Conservation (phyloP, 1,139 yeast genomes). For the Zygoascus meyerae region DNA sequence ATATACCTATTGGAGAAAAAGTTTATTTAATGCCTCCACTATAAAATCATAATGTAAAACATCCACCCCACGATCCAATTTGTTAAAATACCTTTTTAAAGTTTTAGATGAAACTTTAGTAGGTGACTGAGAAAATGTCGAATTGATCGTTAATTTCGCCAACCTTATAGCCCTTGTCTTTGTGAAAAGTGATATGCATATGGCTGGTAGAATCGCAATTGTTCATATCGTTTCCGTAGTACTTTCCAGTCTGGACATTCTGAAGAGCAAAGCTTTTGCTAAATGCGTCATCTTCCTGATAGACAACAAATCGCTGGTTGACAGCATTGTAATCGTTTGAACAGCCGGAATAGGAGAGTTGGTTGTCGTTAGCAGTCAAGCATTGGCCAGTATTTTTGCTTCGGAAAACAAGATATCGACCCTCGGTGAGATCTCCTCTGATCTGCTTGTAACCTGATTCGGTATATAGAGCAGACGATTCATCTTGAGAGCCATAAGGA, state of each 20-base stretch:
- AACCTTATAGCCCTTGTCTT: slow-evolving; percentile 17
- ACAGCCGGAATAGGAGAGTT: slow-evolving; percentile 1
- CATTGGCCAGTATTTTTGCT: not conserved
- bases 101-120: not conserved
- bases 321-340: slow-evolving; percentile 10
- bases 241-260: slow-evolving; percentile 11
- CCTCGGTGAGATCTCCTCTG: slow-evolving; percentile 26
- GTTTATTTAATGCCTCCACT: no score
- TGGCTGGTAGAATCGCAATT: slow-evolving; percentile 9
- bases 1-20: no score
- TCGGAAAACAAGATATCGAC: slow-evolving; percentile 22
- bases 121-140: slow-evolving; percentile 8
- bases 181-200: slow-evolving; percentile 13
- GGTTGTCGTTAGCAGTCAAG: slow-evolving; percentile 1
- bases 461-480: slow-evolving; percentile 17
- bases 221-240: not conserved
- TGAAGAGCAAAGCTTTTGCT: slow-evolving; percentile 15
- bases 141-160: slow-evolving; percentile 8
- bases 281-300: slow-evolving; percentile 21
- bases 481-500: slow-evolving; percentile 24
- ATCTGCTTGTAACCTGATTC: slow-evolving; percentile 24
- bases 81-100: no score
- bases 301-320: slow-evolving; percentile 17
- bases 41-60: no score
- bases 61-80: no score